phyloP scores from a whole-genome alignment of 345 rosid species.

The Dipteronia sinensis region DNA sequence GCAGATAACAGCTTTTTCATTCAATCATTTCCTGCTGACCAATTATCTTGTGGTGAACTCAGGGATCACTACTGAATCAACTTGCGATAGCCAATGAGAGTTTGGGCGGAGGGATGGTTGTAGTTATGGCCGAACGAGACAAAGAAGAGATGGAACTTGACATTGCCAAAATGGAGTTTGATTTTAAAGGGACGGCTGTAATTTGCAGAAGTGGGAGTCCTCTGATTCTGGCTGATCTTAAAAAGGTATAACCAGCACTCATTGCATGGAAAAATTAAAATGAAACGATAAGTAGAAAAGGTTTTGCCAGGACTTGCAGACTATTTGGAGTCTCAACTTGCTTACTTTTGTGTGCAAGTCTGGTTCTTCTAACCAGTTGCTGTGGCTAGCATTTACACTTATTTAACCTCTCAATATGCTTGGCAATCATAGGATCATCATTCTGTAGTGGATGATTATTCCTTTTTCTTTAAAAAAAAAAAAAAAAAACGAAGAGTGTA shows the following conservation, averaged over 20 bases:
- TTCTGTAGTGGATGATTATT: conserved; percentile 11
- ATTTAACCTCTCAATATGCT: not conserved
- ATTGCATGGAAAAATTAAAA: not conserved
- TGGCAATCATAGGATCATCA: not conserved
- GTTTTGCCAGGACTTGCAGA: not conserved
- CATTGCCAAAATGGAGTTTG: conserved; percentile 79
- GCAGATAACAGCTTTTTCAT: not conserved
- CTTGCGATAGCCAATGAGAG: conserved; percentile 74
- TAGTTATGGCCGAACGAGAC: conserved; percentile 76
- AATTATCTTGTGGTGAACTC: conserved; percentile 20
- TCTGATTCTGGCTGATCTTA: conserved; percentile 66
- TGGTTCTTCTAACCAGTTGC: not conserved
- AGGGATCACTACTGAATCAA: conserved; percentile 75
- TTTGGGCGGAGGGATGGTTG: conserved; percentile 75
- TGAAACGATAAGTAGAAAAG: not conserved
- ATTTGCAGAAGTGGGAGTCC: conserved; percentile 83
- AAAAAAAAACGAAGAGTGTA: not conserved
- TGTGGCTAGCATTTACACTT: conserved; percentile 14
- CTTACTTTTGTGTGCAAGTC: not conserved
- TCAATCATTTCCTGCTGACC: conserved; percentile 4
- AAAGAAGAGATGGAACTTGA: conserved; percentile 88
- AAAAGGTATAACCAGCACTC: conserved; percentile 41
- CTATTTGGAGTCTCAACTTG: not conserved
- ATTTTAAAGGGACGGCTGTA: conserved; percentile 68
- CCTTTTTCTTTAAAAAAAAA: not conserved